These are phyloP conservation scores for Rhodosporidiobolus odoratus DNA, from an alignment of 768 basidiomycete species.

Conservation along the genomic window DNA sequence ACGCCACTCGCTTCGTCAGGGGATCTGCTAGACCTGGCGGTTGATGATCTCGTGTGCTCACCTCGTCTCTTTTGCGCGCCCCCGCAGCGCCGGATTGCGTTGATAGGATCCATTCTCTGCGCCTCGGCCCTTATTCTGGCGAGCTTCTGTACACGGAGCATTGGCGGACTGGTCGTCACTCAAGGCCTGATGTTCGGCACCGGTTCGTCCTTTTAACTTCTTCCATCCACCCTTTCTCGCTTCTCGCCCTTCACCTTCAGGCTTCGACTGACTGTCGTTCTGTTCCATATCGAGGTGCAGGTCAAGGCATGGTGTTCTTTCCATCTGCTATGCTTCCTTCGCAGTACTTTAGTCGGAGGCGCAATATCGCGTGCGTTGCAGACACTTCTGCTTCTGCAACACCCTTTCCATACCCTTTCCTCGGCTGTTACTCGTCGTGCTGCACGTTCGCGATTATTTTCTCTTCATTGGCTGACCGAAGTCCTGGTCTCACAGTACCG, in stretches of 20 bases:
- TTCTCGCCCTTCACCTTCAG: too few species aligned
- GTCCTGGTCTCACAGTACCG: background rate
- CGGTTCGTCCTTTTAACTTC: too few species aligned
- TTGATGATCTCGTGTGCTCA: background rate
- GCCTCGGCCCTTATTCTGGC: background rate
- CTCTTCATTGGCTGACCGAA: too few species aligned
- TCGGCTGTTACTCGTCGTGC: background rate
- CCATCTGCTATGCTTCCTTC: constrained; percentile 26
- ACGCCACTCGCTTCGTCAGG: too few species aligned
- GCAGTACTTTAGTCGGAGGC: constrained; percentile 36
- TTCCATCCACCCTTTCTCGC: too few species aligned
- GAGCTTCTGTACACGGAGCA: background rate
- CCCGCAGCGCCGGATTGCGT: constrained; percentile 6
- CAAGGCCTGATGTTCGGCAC: constrained; percentile 9
- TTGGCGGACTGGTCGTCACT: constrained; percentile 7
- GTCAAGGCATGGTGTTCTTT: constrained; percentile 21
- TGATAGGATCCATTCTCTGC: constrained; percentile 13
- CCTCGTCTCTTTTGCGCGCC: background rate
- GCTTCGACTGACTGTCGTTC: too few species aligned
- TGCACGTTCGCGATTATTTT: too few species aligned
- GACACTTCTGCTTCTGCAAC: background rate
- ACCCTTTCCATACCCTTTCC: background rate
- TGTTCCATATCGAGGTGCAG: too few species aligned
- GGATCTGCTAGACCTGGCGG: too few species aligned
- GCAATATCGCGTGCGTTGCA: constrained; percentile 36